A percentile compares a stretch with the other conserved stretches of the same genome.
These are phyloP conservation scores for Globisporangium mamillatum DNA, from an alignment of 352 stramenopile species.

Conservation along the genomic window DNA sequence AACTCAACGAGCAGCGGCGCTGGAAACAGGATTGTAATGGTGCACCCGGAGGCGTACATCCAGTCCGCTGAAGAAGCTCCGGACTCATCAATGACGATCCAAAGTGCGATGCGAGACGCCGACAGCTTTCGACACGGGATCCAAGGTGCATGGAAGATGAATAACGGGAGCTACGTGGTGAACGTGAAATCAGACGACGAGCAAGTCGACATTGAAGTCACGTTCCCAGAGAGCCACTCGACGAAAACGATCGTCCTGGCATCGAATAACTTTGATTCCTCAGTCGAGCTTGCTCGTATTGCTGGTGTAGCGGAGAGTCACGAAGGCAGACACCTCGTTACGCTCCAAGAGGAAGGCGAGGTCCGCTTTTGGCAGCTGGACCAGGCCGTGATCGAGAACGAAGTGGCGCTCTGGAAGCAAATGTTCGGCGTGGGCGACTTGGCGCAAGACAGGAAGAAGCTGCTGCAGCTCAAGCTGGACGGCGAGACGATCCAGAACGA, in stretches of 20 bases:
- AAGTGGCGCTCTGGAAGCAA: constrained; percentile 57
- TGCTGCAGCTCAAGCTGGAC: constrained; percentile 52
- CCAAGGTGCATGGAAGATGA: constrained; percentile 25
- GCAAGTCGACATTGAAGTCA: constrained; percentile 41
- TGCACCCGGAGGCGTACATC: constrained; percentile 48
- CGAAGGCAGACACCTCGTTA: constrained; percentile 40
- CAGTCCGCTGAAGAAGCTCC: constrained; percentile 25
- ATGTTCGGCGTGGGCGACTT: constrained; percentile 49
- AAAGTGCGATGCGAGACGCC: constrained; percentile 26
- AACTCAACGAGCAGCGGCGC: neutral
- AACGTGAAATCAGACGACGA: constrained; percentile 26
- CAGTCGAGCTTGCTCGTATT: constrained; percentile 27
- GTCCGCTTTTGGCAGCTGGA: constrained; percentile 69
- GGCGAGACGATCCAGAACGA: constrained; percentile 30
- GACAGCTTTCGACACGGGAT: constrained; percentile 20
- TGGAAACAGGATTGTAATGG: constrained; percentile 18
- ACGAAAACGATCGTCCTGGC: constrained; percentile 50
- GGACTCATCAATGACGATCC: constrained; percentile 6
- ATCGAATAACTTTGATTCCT: neutral
- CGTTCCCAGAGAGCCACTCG: constrained; percentile 20
- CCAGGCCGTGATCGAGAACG: constrained; percentile 33
- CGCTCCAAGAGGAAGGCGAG: constrained; percentile 54
- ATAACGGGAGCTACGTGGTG: constrained; percentile 20
- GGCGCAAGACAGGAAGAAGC: neutral
- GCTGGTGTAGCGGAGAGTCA: constrained; percentile 34